Evolutionary conservation across 495 filamentous ascomycete genomes (phyloP), one percentile per base, ranked within the genome.

Genomic region (Penicillium nucicola): DNA sequence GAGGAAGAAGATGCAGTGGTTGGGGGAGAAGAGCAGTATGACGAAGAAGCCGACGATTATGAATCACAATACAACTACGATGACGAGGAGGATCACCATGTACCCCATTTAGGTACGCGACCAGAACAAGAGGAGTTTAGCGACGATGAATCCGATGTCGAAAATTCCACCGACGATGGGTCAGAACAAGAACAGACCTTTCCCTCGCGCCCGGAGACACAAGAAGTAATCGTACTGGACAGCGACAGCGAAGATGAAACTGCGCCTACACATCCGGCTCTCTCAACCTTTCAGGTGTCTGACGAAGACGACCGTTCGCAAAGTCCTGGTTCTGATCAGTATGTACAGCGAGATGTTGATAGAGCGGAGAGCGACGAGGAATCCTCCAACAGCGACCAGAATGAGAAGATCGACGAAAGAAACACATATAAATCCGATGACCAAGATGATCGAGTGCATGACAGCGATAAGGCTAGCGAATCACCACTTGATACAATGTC

Each of bases 191-290:
- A 41, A n/a, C 34, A 3, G 32, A 40, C 17, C 23, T 43, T 23
- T 28, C 25, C 28, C 15, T 33, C 62, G 3, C 34, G 17, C 9
- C 31, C 33, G 28, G 33, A 47, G 9, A 61, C 59, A 8, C 46
- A 39, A 2, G 75, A 69, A 59, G 58, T 75, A 33, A 76, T 74
- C 47, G 64, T 71, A 5, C 36, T 75, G 19, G 74, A 76, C 36
- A 72, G 70, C 53, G 72, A 76, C 38, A 74, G 68, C 45, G 69
- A 75, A 23, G 69, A 73, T 33, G 74, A 76, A 38, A 45, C 53
- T 33, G 50, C 57, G 19, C 42, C 60, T 13, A 39, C 55, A 19
- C 30, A 36, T 9, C 49, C 46, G 30, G 38, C 35, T 34, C 30
- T 25, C 9, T 4, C 34, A 18, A 15, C 5, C 32, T 36, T 43